A percentile compares a stretch with the other conserved stretches of the same genome.
These are phyloP conservation scores for Nothophaeocryptopus gaeumannii DNA, from an alignment of 2,329 filamentous ascomycete species.

Conservation along the genomic window DNA sequence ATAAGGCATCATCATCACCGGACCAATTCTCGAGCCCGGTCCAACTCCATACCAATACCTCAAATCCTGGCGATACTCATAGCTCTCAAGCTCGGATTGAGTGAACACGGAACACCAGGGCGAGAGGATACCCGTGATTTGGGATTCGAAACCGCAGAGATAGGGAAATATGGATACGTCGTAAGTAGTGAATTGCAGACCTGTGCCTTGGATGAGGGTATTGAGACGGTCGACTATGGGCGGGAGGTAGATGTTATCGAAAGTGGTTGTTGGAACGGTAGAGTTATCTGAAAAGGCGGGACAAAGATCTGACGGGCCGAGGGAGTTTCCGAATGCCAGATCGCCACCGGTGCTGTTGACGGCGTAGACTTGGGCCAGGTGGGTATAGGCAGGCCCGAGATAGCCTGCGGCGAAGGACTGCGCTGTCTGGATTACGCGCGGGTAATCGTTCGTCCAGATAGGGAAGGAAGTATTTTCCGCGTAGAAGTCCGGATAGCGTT, in stretches of 20 bases:
- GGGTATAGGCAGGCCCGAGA: slow-evolving; percentile 55
- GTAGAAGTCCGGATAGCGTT: slow-evolving; percentile 50
- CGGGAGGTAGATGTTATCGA: slow-evolving; percentile 54
- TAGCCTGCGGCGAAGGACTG: slow-evolving; percentile 61
- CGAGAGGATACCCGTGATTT: slow-evolving; percentile 58
- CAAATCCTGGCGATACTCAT: slow-evolving; percentile 51
- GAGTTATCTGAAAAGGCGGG: slow-evolving; percentile 56
- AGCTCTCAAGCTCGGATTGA: slow-evolving; percentile 57
- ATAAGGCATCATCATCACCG: too few relatives aligned
- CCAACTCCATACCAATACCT: too few relatives aligned
- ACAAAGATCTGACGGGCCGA: slow-evolving; percentile 63
- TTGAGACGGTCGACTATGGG: slow-evolving; percentile 56
- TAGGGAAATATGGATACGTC: slow-evolving; percentile 62
- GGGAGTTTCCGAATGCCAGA: slow-evolving; percentile 58
- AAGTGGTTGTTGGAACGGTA: slow-evolving; percentile 33
- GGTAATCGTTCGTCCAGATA: slow-evolving; percentile 65
- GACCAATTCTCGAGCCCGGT: too few relatives aligned
- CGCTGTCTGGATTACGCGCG: slow-evolving; percentile 60
- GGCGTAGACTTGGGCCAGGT: slow-evolving; percentile 56
- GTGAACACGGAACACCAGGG: slow-evolving; percentile 62
- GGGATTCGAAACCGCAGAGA: slow-evolving; percentile 66
- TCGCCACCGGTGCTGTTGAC: slow-evolving; percentile 55
- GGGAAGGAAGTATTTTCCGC: slow-evolving; percentile 51
- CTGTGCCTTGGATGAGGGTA: slow-evolving; percentile 44
- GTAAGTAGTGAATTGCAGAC: slow-evolving; percentile 53